phyloP scores from a whole-genome alignment of 768 basidiomycete species.

The Xanthoconium stramineum region DNA sequence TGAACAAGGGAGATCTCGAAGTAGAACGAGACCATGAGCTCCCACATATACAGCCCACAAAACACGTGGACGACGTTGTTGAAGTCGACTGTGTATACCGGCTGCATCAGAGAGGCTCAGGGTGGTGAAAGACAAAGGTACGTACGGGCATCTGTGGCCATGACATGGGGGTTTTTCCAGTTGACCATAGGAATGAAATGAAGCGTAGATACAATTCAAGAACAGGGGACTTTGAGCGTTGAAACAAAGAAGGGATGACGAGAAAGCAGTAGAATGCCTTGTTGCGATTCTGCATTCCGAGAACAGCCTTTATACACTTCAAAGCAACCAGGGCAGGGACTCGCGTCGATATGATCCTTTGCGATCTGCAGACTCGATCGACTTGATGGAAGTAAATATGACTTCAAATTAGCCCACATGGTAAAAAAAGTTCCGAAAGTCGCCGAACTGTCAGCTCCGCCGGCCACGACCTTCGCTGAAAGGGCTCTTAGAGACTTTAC shows the following conservation, averaged over 20 bases:
- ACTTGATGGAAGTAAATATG: slow-evolving; percentile 12
- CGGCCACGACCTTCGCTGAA: neutral
- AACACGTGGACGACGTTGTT: slow-evolving; percentile 58
- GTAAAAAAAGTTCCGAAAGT: neutral
- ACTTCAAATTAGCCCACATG: neutral
- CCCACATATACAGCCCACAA: slow-evolving; percentile 68
- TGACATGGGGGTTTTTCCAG: slow-evolving; percentile 23
- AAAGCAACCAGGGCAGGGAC: slow-evolving; percentile 29
- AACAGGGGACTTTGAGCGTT: slow-evolving; percentile 3
- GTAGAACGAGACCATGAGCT: slow-evolving; percentile 55
- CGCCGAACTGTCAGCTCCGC: neutral
- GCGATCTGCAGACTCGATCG: neutral
- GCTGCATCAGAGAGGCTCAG: slow-evolving; percentile 1
- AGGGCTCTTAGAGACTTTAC: slow-evolving; percentile 6
- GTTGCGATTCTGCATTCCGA: slow-evolving; percentile 3
- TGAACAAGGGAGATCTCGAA: slow-evolving; percentile 69
- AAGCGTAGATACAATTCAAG: slow-evolving; percentile 12
- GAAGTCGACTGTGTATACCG: slow-evolving; percentile 45
- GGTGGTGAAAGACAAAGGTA: neutral
- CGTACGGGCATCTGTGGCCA: slow-evolving; percentile 25
- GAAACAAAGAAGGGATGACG: slow-evolving; percentile 3
- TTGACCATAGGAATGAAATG: slow-evolving; percentile 21
- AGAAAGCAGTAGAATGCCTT: slow-evolving; percentile 3
- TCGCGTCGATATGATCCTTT: slow-evolving; percentile 3
- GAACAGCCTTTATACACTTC: slow-evolving; percentile 19